Base-by-base conservation (phyloP, 495 filamentous ascomycete genomes). In the Hypoxylon trugodes region DNA sequence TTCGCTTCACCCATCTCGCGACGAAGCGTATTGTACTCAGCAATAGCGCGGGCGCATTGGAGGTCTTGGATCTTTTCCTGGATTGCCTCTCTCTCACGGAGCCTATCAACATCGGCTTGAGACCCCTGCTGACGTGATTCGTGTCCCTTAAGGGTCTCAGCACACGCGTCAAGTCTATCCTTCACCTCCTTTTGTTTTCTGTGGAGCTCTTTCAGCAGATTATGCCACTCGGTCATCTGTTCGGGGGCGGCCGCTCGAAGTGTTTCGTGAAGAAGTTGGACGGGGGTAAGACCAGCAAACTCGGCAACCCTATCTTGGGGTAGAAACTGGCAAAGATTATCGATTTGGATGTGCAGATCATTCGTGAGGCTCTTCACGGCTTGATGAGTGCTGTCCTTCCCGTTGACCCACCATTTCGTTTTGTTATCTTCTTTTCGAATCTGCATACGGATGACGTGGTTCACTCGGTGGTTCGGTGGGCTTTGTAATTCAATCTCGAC, bases 241-340 rank as follows among this genome's bases (percentile, higher is more conserved):
- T 87, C 81, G 0, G 90, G 86, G 2, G 92, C 95, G 15, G 92
- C 93, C 2, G 95, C 95, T 66, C 90, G 83, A 56, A 95, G 88
- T 0, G 95, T 99, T 43, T 93, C 89, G 33, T 84, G 78, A 2
- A 99, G 82, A 13, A 97, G 81, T n/a, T 96, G 90, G n/a, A 93
- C 79, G 0, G 92, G 90, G 5, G 86, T 89, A 61, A 97, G 81
- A 10, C 84, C 89, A 7, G 95, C 91, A 70, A 99, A 99, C 61
- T 97, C 93, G 19, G 91, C 91, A 4, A 99, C 96, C 68, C 92
- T 90, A 71, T 99, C 95, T 73, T 99, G 95, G 1, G 95, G 95
- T 30, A 99, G 81, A 67, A 99, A 99, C 75, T 98, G 95, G 72
- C 95, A 99, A 2, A 98, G 81, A 66, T 99, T 99, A 75, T 98